These are phyloP conservation scores for Blepharisma stoltei DNA, from an alignment of 73 alveolate genomes.

Conservation along the genomic window DNA sequence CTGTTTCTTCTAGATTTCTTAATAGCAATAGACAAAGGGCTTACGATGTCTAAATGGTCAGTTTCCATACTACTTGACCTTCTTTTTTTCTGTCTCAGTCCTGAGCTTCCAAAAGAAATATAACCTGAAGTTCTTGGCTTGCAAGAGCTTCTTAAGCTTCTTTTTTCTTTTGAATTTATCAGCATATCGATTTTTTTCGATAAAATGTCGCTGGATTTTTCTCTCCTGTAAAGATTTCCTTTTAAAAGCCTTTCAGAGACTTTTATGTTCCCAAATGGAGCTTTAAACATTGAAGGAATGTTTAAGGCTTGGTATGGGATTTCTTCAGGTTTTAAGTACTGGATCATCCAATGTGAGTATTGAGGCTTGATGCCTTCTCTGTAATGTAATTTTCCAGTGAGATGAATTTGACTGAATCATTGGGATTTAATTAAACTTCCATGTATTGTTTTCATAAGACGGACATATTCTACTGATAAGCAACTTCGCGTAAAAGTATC, in stretches of 20 bases:
- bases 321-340: background rate
- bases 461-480: background rate
- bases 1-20: constrained; percentile 1
- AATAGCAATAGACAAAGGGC: background rate
- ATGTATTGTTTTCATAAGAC: background rate
- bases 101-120: background rate
- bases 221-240: background rate
- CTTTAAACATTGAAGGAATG: background rate
- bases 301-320: background rate
- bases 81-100: too few relatives aligned
- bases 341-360: constrained; percentile 10
- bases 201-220: too few relatives aligned
- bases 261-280: background rate
- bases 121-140: background rate
- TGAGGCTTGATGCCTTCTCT: background rate
- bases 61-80: background rate
- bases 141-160: background rate
- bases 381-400: background rate
- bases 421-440: background rate
- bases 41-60: background rate
- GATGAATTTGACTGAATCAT: background rate
- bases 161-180: background rate
- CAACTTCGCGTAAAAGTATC: background rate
- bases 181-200: too few relatives aligned
- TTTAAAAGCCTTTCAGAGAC: constrained; percentile 19